Conservation (phyloP, 768 basidiomycete species). For the Harrya chromipes region DNA sequence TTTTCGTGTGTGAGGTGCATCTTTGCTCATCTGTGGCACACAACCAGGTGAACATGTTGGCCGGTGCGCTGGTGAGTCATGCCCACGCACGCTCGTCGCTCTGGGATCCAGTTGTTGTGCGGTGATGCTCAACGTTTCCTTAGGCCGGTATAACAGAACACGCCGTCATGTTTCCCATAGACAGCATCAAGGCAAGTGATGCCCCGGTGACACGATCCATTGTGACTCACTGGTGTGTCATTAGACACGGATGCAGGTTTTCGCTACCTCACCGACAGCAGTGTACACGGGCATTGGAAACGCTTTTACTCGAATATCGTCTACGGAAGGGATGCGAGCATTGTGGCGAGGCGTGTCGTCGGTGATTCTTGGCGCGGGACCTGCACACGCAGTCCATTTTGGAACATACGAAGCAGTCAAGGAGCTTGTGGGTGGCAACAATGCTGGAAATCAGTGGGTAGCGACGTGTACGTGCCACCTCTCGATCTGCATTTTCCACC, state of each 20-base stretch:
- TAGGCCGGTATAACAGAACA: constrained; percentile 99
- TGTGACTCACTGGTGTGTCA: constrained; percentile 1
- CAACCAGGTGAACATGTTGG: constrained; percentile 89
- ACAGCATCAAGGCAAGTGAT: constrained; percentile 89
- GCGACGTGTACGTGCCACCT: constrained; percentile 71
- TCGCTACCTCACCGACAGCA: constrained; percentile 79
- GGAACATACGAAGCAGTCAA: constrained; percentile 94
- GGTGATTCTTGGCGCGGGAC: constrained; percentile 94
- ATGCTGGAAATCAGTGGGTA: constrained; percentile 71
- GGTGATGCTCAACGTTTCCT: constrained; percentile 15
- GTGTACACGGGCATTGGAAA: constrained; percentile 89
- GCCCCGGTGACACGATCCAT: background rate
- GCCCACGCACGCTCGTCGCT: constrained; percentile 4
- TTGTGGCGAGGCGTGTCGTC: constrained; percentile 97
- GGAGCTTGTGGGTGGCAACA: constrained; percentile 86
- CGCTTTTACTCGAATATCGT: constrained; percentile 87
- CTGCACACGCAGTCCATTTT: constrained; percentile 97
- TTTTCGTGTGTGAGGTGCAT: constrained; percentile 8
- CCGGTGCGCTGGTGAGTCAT: constrained; percentile 84
- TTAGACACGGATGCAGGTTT: constrained; percentile 99
- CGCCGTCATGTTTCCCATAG: constrained; percentile 97
- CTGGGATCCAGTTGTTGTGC: background rate
- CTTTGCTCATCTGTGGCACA: constrained; percentile 11
- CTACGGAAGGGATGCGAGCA: constrained; percentile 87
- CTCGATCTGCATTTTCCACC: background rate